These are phyloP conservation scores for Pilasporangium apinafurcum DNA, from an alignment of 352 stramenopile genomes.

Conservation along the genomic window DNA sequence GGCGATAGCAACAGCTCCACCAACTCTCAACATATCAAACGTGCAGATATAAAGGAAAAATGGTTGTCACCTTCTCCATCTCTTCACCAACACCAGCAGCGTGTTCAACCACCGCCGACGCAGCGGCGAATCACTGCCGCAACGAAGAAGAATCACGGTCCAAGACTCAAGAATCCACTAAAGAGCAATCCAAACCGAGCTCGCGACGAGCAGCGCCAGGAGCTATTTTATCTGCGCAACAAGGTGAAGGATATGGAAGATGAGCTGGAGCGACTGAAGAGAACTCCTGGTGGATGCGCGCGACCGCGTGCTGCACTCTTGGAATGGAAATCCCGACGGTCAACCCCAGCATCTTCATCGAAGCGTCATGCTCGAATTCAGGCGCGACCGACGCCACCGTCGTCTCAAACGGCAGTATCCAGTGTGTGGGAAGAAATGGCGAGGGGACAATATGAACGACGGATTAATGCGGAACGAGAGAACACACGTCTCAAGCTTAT, in stretches of 20 bases:
- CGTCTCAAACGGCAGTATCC: background rate
- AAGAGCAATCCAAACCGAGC: constrained; percentile 6
- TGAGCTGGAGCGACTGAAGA: no score
- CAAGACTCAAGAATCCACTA: constrained; percentile 1
- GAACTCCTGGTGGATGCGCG: no score
- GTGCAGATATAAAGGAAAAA: no score
- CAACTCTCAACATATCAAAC: no score
- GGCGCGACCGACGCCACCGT: background rate
- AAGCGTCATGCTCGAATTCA: background rate
- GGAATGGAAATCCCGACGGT: constrained; percentile 5
- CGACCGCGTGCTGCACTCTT: constrained; percentile 4
- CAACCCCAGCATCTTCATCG: background rate
- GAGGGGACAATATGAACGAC: constrained; percentile 16
- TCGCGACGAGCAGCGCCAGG: constrained; percentile 3
- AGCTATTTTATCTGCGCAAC: constrained; percentile 5
- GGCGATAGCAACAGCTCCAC: no score
- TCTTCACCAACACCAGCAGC: no score
- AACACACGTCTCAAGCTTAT: constrained; percentile 41
- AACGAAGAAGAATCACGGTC: no score
- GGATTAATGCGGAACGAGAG: constrained; percentile 29
- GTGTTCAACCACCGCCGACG: no score
- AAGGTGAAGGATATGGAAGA: constrained; percentile 1
- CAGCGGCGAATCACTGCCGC: no score
- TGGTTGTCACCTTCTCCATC: no score
- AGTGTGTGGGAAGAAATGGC: constrained; percentile 31